Evolutionary conservation across 495 filamentous ascomycete genomes (phyloP).

Genomic region (Aspergillus funiculosus): DNA sequence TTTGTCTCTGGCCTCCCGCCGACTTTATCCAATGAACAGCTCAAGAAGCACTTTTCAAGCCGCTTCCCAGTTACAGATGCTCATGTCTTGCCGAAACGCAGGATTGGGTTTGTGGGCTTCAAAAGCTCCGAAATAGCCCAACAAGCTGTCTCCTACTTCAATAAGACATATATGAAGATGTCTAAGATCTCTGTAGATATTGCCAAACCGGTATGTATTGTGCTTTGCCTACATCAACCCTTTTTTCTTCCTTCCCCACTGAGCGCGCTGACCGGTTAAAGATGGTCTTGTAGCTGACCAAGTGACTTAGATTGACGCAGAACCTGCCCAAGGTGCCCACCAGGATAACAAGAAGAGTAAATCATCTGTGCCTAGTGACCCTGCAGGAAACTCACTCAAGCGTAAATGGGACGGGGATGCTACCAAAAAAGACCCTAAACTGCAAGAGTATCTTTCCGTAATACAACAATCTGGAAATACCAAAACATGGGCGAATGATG

Average conservation of each 20-base stretch:
- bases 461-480: constrained; percentile 67
- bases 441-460: constrained; percentile 80
- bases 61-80: constrained; percentile 77
- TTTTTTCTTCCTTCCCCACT: constrained; percentile 20
- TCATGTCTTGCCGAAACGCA: constrained; percentile 77
- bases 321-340: constrained; percentile 30
- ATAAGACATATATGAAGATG: constrained; percentile 91
- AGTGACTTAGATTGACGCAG: constrained; percentile 36
- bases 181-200: constrained; percentile 91
- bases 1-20: constrained; percentile 86
- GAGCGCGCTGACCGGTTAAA: constrained; percentile 42
- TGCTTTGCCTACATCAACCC: neutral
- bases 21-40: constrained; percentile 66
- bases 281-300: constrained; percentile 45
- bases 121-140: constrained; percentile 72
- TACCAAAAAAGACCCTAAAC: constrained; percentile 62
- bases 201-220: constrained; percentile 67
- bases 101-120: constrained; percentile 96
- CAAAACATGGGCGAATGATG: constrained; percentile 61
- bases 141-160: constrained; percentile 86
- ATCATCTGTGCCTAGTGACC: constrained; percentile 14
- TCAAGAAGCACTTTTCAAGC: constrained; percentile 79
- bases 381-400: constrained; percentile 39
- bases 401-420: constrained; percentile 49
- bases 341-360: constrained; percentile 24